Evolutionary conservation across 2,329 filamentous ascomycete species (phyloP).

Genomic region (Phyllosticta ampelicida): DNA sequence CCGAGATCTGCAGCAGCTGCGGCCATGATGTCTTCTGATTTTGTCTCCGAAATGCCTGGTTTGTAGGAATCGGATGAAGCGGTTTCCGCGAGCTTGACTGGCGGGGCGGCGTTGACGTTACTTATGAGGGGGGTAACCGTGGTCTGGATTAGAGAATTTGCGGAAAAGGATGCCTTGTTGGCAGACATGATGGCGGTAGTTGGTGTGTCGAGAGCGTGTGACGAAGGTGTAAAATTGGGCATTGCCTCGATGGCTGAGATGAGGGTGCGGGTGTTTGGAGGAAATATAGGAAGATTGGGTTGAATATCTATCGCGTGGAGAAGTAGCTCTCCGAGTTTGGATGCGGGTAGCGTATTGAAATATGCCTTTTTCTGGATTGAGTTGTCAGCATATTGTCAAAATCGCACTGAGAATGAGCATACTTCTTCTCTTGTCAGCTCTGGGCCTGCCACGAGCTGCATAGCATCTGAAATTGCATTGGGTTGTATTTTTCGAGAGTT

Average conservation of each 20-base stretch:
- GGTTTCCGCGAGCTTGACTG: slow-evolving; percentile 12
- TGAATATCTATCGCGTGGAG: slow-evolving; percentile 50
- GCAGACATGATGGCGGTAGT: slow-evolving; percentile 4
- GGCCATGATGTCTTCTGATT: slow-evolving; percentile 11
- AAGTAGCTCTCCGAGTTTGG: slow-evolving; percentile 53
- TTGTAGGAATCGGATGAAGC: slow-evolving; percentile 10
- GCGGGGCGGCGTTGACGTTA: neutral
- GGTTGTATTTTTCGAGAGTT: slow-evolving; percentile 21
- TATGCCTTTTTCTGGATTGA: slow-evolving; percentile 49
- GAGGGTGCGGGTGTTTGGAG: slow-evolving; percentile 23
- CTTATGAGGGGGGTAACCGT: neutral
- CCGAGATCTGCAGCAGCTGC: neutral
- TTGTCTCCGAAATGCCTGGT: slow-evolving; percentile 3
- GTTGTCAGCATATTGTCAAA: slow-evolving; percentile 14
- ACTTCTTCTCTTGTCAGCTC: slow-evolving; percentile 34
- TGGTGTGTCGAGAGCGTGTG: slow-evolving; percentile 11
- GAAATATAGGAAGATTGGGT: slow-evolving; percentile 56
- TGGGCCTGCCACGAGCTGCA: slow-evolving; percentile 29
- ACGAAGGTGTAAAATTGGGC: slow-evolving; percentile 8
- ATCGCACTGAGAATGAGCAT: slow-evolving; percentile 11
- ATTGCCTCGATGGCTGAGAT: slow-evolving; percentile 12
- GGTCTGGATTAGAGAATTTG: neutral
- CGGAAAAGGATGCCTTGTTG: neutral
- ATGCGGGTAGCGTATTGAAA: slow-evolving; percentile 49
- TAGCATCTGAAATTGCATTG: slow-evolving; percentile 29